Base-by-base conservation (phyloP, 2,329 filamentous ascomycete species). In the Botryotinia globosa region DNA sequence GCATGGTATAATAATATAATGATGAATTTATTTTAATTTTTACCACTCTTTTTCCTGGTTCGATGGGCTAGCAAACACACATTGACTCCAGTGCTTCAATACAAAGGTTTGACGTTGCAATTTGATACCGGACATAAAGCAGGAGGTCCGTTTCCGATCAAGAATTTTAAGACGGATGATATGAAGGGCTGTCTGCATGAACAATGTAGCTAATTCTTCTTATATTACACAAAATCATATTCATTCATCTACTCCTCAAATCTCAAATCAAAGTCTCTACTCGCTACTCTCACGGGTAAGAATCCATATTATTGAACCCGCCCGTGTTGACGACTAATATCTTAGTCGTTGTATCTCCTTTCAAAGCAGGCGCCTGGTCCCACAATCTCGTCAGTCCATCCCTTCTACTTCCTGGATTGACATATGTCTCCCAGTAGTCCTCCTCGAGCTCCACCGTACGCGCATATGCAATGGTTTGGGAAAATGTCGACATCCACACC, bases 401-500 rank as follows among this genome's bases (percentile, higher is more conserved):
- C 29, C 65, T 71, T 18, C 32, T 67, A 72, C 76, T 77, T n/a
- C 73, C 75, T 1, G 74, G 73, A 18, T 73, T 75, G 22, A 78
- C 54, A 72, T 77, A 73, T 12, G 51, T 67, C 20, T 61, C 39
- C 32, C 77, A 77, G 59, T 74, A 77, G 56, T 76, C 75, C 4
- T 72, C 73, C 32, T 66, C 72, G 16, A 72, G 56, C 29, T 76
- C 73, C 25, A 75, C 48, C 14, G 74, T 73, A 51, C 77, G 74
- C 8, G 74, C 74, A 73, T 74, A 78, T 29, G 77, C 74, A 48
- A 78, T 68, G 20, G 77, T 51, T 22, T 72, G 73, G 16, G 76
- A 77, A 68, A 78, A 73, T 12, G 74, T 74, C 25, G 76, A 77
- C 74, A 76, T 76, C 14, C 73, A 51, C 2, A 77, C 37, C 6